Percentiles rank a stretch among this genome's conserved stretches.
phyloP scores from a whole-genome alignment of 345 rosid genomes.

The Corchorus capsularis region DNA sequence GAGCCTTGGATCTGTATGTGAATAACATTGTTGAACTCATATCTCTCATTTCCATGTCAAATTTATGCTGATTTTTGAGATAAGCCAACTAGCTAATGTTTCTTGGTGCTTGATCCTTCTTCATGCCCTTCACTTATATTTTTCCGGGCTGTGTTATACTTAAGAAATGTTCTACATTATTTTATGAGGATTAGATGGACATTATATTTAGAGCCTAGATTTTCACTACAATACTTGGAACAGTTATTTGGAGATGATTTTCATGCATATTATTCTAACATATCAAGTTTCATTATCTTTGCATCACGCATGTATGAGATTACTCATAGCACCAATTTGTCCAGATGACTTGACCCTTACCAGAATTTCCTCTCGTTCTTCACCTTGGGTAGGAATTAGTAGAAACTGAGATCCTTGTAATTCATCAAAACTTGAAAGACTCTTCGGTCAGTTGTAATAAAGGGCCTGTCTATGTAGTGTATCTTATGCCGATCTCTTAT shows the following conservation, averaged over 20 bases:
- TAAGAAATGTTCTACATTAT: neutral
- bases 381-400: neutral
- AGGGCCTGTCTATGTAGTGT: conserved; percentile 9
- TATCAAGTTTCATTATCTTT: neutral
- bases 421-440: neutral
- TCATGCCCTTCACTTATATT: neutral
- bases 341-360: neutral
- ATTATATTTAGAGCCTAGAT: neutral
- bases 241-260: neutral
- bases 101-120: neutral
- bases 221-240: neutral
- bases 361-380: neutral
- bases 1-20: conserved; percentile 67
- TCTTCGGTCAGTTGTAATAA: neutral
- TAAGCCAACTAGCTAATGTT: neutral
- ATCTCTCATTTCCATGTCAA: neutral
- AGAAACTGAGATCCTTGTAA: neutral
- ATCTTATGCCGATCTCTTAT: neutral
- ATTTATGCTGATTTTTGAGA: neutral
- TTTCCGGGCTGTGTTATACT: neutral
- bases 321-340: too few relatives aligned
- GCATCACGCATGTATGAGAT: neutral
- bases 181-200: neutral
- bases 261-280: neutral
- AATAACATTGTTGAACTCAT: neutral